Conservation (phyloP, 2,329 filamentous ascomycete genomes). For the Cladophialophora carrionii region DNA sequence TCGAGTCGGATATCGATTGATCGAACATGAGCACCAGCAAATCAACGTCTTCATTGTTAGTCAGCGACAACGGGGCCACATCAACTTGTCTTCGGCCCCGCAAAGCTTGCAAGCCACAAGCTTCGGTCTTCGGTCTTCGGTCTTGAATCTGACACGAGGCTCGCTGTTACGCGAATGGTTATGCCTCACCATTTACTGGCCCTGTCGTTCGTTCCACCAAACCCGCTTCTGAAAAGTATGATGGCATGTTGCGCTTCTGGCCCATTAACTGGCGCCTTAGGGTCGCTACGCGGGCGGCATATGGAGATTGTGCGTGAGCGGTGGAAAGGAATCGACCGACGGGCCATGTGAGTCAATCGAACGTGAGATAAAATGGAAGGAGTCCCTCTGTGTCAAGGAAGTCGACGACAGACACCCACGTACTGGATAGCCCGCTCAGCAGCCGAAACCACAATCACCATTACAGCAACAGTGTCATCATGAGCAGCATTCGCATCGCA, state of each 20-base stretch:
- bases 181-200: background rate
- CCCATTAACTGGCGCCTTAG: background rate
- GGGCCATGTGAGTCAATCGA: background rate
- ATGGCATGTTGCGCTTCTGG: background rate
- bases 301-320: background rate
- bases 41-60: background rate
- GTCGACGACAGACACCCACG: background rate
- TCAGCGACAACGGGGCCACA: background rate
- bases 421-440: background rate
- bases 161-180: slow-evolving; percentile 5
- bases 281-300: too few species aligned
- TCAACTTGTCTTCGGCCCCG: background rate
- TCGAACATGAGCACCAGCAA: slow-evolving; percentile 22
- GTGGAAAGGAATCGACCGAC: background rate
- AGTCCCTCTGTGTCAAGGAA: background rate
- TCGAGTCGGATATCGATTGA: slow-evolving; percentile 18
- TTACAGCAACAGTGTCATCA: slow-evolving; percentile 26
- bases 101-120: slow-evolving; percentile 1
- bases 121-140: slow-evolving; percentile 10
- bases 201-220: background rate
- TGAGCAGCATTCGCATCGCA: slow-evolving; percentile 44
- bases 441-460: background rate
- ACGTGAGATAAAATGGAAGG: background rate
- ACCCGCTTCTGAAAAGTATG: background rate
- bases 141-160: slow-evolving; percentile 14